Base-by-base conservation (phyloP, 129 eudicot genomes). In the Arctium minus region DNA sequence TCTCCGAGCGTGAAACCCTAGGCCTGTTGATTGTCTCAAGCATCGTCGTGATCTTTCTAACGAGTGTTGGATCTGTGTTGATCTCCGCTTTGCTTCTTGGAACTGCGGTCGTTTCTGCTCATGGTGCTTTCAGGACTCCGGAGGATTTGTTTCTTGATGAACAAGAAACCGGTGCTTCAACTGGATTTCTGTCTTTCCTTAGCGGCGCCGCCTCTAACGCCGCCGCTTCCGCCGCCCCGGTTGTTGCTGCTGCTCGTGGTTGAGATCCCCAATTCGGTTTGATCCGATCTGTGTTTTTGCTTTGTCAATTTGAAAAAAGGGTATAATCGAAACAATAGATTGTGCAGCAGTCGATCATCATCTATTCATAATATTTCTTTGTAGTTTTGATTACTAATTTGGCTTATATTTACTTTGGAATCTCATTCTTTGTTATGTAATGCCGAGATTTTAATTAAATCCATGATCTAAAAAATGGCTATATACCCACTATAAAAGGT, bases 111-210 rank as follows among this genome's bases (percentile, higher is more conserved):
- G 97, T 91, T 27, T 73, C 83, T 44, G 81, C 88, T 68, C 99
- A 93, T 56, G 97, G 93, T 53, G 89, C 97, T 3, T 93, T 95
- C 80, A 87, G 97, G 87, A 83, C 84, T 78, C 99, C 95, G 0
- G 99, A 95, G 79, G 99, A 95, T 85, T 82, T 95, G 62, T 95
- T 95, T 73, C 88, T 95, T 8, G 99, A 95, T 38, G 97, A 93
- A 74, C 99, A 95, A 71, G 87, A 82, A 27, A 85, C 83, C 29
- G 83, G 74, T 22, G 65, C 85, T 13, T 46, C 86, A 22, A 69
- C 86, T 17, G 94, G 94, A 33, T 90, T 95, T 72, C 88, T 95
- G 30, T 88, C 93, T 0, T 89, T 93, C 85, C 89, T 95, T 15
- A 81, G 89, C 53, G 91, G 85, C 46, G 88, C 90, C 2, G 87